Evolutionary conservation across 805 yeast species (phyloP), one percentile per base, ranked within the genome.

Genomic region (Yarrowia osloensis): DNA sequence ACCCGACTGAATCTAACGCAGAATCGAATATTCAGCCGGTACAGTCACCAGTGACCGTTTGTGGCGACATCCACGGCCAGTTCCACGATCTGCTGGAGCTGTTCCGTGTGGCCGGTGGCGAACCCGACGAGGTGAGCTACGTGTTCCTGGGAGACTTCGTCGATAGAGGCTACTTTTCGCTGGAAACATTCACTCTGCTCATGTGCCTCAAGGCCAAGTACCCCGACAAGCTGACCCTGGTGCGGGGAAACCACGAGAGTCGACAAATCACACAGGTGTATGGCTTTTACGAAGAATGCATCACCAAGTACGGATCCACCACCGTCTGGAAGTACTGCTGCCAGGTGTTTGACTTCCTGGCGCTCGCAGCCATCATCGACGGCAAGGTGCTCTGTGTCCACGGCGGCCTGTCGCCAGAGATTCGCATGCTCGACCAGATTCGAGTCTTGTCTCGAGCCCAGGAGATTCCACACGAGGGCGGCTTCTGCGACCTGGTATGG

Each of bases 391-490:
- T 94, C 68, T 94, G 99, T 81, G 97, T 95, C 52, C 99, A 94
- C 77, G 99, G 99, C 68, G 99, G 99, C 6, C 82, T 94, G 67
- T 90, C 97, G 15, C 99, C 99, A 2, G 98, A 95, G 77, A 93
- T 94, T 70, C 86, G 98, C 76, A 93, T 95, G 97, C 83, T 94
- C 71, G 99, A 94, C 77, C 99, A 94, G 78, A 92, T 94, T 71
- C 83, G 98, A 73, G 98, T 94, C 21, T 81, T 94, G 68, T 89
- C 95, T 65, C 84, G 99, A 74, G 98, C 98, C 3, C 98, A 94
- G 78, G 98, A 94, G 78, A 97, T 94, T 57, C 99, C 99, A 2
- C 98, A 95, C 77, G 99, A 94, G 79, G 99, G 99, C 72, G 98
- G 98, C 2, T 94, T 94, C 77, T 95, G 98, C 75, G 99, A 94